Evolutionary conservation across 768 basidiomycete genomes (phyloP), one percentile per base, ranked within the genome.

Genomic region (Phanerochaete carnosa): DNA sequence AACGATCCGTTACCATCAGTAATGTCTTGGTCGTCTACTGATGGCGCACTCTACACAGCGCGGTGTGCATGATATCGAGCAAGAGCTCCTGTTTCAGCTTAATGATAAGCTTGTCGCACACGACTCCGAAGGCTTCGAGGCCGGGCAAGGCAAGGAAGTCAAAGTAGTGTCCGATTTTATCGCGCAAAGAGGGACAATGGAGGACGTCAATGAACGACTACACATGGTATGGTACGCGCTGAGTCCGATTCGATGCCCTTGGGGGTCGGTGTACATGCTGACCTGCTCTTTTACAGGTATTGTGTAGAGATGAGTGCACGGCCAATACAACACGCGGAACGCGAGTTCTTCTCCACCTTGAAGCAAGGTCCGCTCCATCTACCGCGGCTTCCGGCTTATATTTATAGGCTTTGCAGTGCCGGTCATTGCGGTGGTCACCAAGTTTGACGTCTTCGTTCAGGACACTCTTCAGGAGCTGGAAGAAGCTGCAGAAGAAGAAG

Each of bases 51-150:
- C 7, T 15, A 15, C n/a, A 26, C n/a, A 52, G 51, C 51, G 51
- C 28, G 51, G 51, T 13, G 28, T 30, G 28, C 51, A 52, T 32
- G n/a, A 52, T 22, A 52, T 52, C 13, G 51, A 52, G 51, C 28
- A n/a, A 15, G 51, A 30, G n/a, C 11, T 52, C 7, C 5, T 6
- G 30, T 52, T 52, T 30, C 6, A 22, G n/a, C 5, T n/a, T n/a
- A 52, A 52, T n/a, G 51, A 52, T n/a, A 32, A 32, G 32, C 32
- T 52, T 3, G 29, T 52, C 51, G 51, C 29, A n/a, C 51, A 52
- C n/a, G 51, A 52, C 32, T 52, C 51, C 5, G 51, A 52, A 22
- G 51, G 51, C 3, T 52, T 52, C 30, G 51, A 52, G 51, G 51
- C 51, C 3, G 51, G 51, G 8, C 29, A 32, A 9, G 33, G 8